Conservation (phyloP, 1,284 basidiomycete species). For the Trichosporon sp. region DNA sequence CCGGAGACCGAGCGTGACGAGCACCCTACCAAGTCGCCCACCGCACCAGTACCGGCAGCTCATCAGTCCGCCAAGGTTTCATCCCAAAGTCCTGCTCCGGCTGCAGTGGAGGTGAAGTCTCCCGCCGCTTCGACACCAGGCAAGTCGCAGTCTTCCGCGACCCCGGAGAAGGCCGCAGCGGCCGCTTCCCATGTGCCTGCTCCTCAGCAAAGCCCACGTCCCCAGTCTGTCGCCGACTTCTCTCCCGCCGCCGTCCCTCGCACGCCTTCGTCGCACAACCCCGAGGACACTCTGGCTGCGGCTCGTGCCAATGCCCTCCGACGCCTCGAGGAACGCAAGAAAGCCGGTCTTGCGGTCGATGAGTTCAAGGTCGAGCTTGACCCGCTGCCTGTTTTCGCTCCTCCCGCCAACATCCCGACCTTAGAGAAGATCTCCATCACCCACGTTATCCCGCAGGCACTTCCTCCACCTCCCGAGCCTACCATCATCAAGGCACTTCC, state of each 20-base stretch:
- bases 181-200: background rate
- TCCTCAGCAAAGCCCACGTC: background rate
- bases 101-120: background rate
- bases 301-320: conserved; percentile 51
- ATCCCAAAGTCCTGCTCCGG: background rate
- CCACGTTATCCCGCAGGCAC: conserved; percentile 7
- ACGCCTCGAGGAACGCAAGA: conserved; percentile 47
- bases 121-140: background rate
- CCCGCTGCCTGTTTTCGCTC: conserved; percentile 21
- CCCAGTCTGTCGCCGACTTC: background rate
- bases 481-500: conserved; percentile 27
- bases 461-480: conserved; percentile 15
- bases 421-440: conserved; percentile 5
- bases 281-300: conserved; percentile 46
- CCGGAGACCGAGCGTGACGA: background rate
- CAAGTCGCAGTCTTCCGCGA: background rate
- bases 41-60: background rate
- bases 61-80: background rate
- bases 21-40: background rate
- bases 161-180: background rate
- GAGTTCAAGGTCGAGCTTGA: conserved; percentile 29
- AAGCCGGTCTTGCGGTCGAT: conserved; percentile 32
- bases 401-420: conserved; percentile 5
- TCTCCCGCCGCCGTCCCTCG: conserved; percentile 12
- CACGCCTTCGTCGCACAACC: conserved; percentile 27